Evolutionary conservation across 2,329 filamentous ascomycete species (phyloP).

Genomic region (Aspergillus brunneoviolaceus): DNA sequence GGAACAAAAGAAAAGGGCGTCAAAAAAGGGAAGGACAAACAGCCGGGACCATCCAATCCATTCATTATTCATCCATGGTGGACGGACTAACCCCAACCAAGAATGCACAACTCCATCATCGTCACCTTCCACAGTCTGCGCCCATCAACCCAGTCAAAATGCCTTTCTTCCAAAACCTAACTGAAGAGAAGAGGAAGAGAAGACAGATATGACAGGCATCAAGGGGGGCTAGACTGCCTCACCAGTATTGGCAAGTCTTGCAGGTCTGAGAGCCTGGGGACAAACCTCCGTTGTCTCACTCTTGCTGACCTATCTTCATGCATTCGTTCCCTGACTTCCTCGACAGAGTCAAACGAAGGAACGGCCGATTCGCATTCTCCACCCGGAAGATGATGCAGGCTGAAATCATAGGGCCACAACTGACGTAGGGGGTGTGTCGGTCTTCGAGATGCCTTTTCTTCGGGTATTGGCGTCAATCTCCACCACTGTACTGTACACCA

Average conservation of each 20-base stretch:
- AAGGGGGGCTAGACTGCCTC: background rate
- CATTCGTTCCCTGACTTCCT: background rate
- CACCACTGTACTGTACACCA: conserved; percentile 6
- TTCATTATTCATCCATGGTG: background rate
- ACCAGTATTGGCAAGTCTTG: background rate
- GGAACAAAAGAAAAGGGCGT: background rate
- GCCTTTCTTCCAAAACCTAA: background rate
- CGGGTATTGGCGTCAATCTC: conserved; percentile 12
- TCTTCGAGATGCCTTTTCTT: conserved; percentile 6
- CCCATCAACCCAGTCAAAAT: background rate
- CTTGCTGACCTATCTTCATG: background rate
- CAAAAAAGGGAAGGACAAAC: background rate
- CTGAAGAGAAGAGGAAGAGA: background rate
- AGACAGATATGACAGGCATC: background rate
- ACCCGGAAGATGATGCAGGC: conserved; percentile 17
- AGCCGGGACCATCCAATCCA: background rate
- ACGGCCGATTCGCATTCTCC: conserved; percentile 7
- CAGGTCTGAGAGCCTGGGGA: background rate
- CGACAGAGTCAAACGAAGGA: conserved; percentile 1
- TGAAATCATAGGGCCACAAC: conserved; percentile 25
- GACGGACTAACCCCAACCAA: background rate
- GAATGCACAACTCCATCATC: background rate
- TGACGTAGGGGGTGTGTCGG: conserved; percentile 17
- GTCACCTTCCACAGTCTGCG: background rate
- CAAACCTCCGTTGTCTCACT: background rate